Percentiles rank a stretch among this genome's conserved stretches.
Conservation (phyloP, 148 eudicot genomes). For the Camellia granthamiana region DNA sequence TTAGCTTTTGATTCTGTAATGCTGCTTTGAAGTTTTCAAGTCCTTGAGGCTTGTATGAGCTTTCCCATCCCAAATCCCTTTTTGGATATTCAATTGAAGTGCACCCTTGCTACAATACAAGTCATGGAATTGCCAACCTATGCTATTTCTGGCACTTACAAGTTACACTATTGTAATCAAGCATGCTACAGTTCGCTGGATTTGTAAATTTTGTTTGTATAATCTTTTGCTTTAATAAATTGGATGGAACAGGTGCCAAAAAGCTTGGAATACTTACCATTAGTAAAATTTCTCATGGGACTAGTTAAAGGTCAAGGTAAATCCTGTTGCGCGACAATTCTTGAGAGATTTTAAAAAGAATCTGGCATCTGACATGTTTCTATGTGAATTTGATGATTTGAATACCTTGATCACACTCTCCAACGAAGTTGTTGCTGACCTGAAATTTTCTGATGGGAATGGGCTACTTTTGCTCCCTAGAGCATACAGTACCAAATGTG, state of each 20-base stretch:
- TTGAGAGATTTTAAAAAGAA: background rate
- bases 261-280: background rate
- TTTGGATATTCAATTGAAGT: too few species aligned
- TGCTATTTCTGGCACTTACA: too few species aligned
- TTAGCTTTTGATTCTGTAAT: too few species aligned
- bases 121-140: too few species aligned
- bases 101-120: too few species aligned
- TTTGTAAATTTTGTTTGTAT: background rate
- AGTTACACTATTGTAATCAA: background rate
- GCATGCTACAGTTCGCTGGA: background rate
- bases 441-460: background rate
- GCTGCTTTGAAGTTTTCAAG: too few species aligned
- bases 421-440: background rate
- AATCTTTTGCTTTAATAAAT: background rate
- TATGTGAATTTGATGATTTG: background rate
- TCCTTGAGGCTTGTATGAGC: too few species aligned
- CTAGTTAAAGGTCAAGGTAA: background rate
- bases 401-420: background rate
- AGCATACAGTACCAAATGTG: too few species aligned
- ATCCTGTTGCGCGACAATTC: background rate
- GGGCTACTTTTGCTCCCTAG: background rate
- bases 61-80: too few species aligned
- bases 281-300: background rate
- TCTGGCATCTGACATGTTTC: background rate
- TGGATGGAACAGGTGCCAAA: background rate